These are phyloP conservation scores for Entomortierella parvispora DNA, from an alignment of 192 early-diverging fungal species.

Conservation along the genomic window DNA sequence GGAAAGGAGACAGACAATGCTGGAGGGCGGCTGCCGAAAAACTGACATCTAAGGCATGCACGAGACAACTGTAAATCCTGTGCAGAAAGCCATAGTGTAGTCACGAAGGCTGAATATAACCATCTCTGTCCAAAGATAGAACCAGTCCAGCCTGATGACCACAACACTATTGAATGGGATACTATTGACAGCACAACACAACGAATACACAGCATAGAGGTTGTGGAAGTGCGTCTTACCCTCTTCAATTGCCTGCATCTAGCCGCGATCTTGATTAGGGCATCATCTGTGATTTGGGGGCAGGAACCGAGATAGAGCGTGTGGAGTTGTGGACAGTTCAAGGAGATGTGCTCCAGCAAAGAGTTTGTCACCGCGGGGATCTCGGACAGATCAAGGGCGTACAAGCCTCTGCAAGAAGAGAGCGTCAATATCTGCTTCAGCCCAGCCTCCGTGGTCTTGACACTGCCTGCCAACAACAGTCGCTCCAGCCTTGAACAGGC, in stretches of 20 bases:
- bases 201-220: no score
- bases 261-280: slow-evolving; percentile 55
- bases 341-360: slow-evolving; percentile 54
- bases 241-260: slow-evolving; percentile 58
- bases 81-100: background rate
- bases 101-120: no score
- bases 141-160: no score
- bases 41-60: background rate
- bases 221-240: slow-evolving; percentile 50
- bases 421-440: slow-evolving; percentile 43
- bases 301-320: slow-evolving; percentile 65
- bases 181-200: no score
- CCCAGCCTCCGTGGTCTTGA: slow-evolving; percentile 49
- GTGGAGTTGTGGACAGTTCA: slow-evolving; percentile 59
- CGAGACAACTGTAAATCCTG: no score
- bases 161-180: no score
- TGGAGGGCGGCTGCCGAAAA: no score
- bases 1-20: no score
- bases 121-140: no score
- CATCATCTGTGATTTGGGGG: slow-evolving; percentile 58
- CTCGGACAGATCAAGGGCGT: slow-evolving; percentile 64
- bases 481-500: slow-evolving; percentile 61
- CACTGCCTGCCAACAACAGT: slow-evolving; percentile 59
- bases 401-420: slow-evolving; percentile 34
- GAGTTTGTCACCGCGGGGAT: slow-evolving; percentile 57